A percentile compares a stretch with the other conserved stretches of the same genome.
Conservation (phyloP, 768 basidiomycete species). For the Termitomyces titanicus region DNA sequence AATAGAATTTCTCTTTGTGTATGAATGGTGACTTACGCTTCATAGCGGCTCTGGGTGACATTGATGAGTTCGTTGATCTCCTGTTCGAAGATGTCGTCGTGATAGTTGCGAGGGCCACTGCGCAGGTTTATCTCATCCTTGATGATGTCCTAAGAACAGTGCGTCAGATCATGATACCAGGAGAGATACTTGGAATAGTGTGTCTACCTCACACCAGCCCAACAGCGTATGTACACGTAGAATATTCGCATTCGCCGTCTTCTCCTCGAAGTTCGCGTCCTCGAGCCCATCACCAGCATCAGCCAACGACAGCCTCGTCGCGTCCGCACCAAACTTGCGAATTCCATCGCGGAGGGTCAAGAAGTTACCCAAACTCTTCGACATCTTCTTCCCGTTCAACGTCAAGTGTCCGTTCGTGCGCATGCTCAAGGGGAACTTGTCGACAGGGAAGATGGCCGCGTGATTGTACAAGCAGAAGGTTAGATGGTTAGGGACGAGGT, state of each 20-base stretch:
- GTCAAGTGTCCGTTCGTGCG: conserved; percentile 95
- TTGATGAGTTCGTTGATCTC: conserved; percentile 87
- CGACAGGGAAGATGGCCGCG: conserved; percentile 87
- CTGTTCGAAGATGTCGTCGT: conserved; percentile 87
- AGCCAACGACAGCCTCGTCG: conserved; percentile 86
- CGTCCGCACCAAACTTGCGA: conserved; percentile 95
- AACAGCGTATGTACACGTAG: conserved; percentile 87
- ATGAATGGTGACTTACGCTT: conserved; percentile 50
- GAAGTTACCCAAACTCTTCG: conserved; percentile 94
- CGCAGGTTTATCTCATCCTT: conserved; percentile 70
- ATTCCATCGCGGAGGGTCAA: conserved; percentile 87
- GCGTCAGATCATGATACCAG: conserved; percentile 4
- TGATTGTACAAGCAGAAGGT: conserved; percentile 95
- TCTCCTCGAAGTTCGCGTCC: conserved; percentile 99
- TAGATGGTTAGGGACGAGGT: conserved; percentile 92
- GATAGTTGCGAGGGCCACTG: conserved; percentile 71
- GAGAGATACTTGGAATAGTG: not conserved
- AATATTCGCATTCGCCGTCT: conserved; percentile 96
- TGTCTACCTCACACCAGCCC: conserved; percentile 83
- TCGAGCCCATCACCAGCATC: conserved; percentile 97
- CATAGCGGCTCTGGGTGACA: conserved; percentile 76
- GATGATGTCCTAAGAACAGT: conserved; percentile 66
- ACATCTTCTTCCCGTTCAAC: conserved; percentile 99
- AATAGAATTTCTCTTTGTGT: not conserved
- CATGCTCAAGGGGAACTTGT: conserved; percentile 90